A percentile compares a stretch with the other conserved stretches of the same genome.
Conservation (phyloP, 1,284 basidiomycete genomes). For the Phylloporus gajari region DNA sequence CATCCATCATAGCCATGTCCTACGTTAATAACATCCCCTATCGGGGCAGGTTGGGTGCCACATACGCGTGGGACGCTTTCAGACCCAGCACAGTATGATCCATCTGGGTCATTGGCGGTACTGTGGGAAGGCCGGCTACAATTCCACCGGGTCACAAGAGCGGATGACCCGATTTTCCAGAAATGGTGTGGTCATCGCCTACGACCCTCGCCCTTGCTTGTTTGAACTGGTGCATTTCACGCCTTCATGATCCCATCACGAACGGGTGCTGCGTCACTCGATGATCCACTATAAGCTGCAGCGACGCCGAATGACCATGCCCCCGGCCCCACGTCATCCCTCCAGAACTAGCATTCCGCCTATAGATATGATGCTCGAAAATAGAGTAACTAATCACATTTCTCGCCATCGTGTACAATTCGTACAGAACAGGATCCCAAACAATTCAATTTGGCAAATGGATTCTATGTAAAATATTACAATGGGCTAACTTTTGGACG, state of each 20-base stretch:
- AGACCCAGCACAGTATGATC: slow-evolving; percentile 81
- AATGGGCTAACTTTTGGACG: too few relatives aligned
- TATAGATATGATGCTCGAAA: too few relatives aligned
- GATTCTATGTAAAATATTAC: too few relatives aligned
- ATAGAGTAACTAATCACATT: too few relatives aligned
- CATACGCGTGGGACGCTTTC: slow-evolving; percentile 66
- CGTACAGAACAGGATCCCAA: too few relatives aligned
- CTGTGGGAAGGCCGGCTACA: slow-evolving; percentile 86
- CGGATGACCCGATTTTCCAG: slow-evolving; percentile 57
- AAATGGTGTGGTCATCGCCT: slow-evolving; percentile 48
- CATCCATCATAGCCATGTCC: slow-evolving; percentile 88
- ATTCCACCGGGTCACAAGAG: slow-evolving; percentile 84
- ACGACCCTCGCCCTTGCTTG: slow-evolving; percentile 26
- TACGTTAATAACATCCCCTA: slow-evolving; percentile 83
- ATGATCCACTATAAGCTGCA: slow-evolving; percentile 7
- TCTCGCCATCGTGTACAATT: too few relatives aligned
- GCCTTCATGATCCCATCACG: slow-evolving; percentile 14
- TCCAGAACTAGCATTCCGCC: too few relatives aligned
- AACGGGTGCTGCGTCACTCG: slow-evolving; percentile 14
- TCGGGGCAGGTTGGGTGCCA: slow-evolving; percentile 83
- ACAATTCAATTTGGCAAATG: too few relatives aligned
- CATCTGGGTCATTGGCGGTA: slow-evolving; percentile 81
- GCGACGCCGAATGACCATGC: too few relatives aligned
- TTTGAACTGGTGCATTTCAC: slow-evolving; percentile 23
- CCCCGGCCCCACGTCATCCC: too few relatives aligned